Evolutionary conservation across 306 rosid genomes (phyloP).

Genomic region (Vicia villosa): DNA sequence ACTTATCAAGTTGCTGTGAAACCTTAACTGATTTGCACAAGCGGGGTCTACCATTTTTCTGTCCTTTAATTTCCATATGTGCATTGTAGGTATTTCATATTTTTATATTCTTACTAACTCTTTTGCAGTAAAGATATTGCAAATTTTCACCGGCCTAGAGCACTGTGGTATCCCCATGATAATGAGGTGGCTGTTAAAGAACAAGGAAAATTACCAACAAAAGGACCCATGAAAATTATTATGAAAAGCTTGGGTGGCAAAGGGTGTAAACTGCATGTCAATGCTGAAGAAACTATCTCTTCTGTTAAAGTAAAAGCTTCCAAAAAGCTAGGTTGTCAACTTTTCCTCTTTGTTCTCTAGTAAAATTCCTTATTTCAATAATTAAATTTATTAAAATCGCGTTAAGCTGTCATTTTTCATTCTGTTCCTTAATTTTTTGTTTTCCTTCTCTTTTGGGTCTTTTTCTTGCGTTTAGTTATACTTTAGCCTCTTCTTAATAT

Average conservation of each 20-base stretch:
- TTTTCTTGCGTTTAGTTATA: constrained; percentile 4
- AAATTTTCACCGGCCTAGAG: constrained; percentile 96
- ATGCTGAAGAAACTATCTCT: constrained; percentile 76
- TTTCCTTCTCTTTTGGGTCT: constrained; percentile 4
- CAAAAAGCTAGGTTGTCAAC: constrained; percentile 87
- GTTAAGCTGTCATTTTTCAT: constrained; percentile 7
- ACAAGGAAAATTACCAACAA: constrained; percentile 75
- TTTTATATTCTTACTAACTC: constrained; percentile 35
- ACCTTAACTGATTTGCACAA: constrained; percentile 30
- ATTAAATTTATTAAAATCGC: constrained; percentile 16
- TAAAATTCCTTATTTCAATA: constrained; percentile 12
- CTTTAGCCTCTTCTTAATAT: constrained; percentile 23
- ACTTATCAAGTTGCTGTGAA: constrained; percentile 22
- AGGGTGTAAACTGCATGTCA: constrained; percentile 82
- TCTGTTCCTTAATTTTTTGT: background rate
- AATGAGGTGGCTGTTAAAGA: constrained; percentile 76
- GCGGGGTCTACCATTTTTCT: constrained; percentile 2
- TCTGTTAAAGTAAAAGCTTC: constrained; percentile 86
- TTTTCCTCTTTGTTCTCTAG: constrained; percentile 26
- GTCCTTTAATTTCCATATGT: constrained; percentile 11
- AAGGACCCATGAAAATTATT: constrained; percentile 81
- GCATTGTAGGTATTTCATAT: constrained; percentile 22
- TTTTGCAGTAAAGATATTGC: constrained; percentile 89
- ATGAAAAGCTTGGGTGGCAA: constrained; percentile 95
- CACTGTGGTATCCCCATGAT: constrained; percentile 96